Evolutionary conservation across 306 rosid species (phyloP).

Genomic region (Vicia faba): DNA sequence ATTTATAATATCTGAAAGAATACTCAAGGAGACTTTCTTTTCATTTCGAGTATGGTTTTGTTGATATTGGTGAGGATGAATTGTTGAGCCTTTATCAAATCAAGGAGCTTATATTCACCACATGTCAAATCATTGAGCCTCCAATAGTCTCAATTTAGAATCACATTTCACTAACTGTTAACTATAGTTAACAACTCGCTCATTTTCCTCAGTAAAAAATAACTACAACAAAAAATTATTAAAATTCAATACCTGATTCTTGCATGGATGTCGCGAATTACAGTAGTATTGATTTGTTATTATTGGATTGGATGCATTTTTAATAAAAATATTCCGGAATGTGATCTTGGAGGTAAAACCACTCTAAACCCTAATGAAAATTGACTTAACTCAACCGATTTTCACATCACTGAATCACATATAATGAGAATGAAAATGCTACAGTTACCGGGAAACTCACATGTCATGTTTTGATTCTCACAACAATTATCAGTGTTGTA

Average conservation of each 20-base stretch:
- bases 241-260: slow-evolving; percentile 63
- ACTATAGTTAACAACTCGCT: too few relatives aligned
- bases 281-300: slow-evolving; percentile 85
- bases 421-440: too few relatives aligned
- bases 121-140: too few relatives aligned
- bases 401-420: background rate
- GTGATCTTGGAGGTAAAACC: slow-evolving; percentile 68
- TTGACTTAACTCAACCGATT: slow-evolving; percentile 2
- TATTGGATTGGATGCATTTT: slow-evolving; percentile 83
- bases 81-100: too few relatives aligned
- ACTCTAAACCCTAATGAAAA: slow-evolving; percentile 68
- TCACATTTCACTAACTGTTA: too few relatives aligned
- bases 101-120: too few relatives aligned
- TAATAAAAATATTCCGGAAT: slow-evolving; percentile 72
- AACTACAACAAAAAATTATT: background rate
- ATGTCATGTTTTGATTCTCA: slow-evolving; percentile 99
- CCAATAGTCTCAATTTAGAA: too few relatives aligned
- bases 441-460: slow-evolving; percentile 40
- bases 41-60: too few relatives aligned
- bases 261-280: slow-evolving; percentile 64
- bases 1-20: too few relatives aligned
- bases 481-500: slow-evolving; percentile 72
- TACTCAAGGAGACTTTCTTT: too few relatives aligned
- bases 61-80: too few relatives aligned
- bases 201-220: too few relatives aligned